These are phyloP conservation scores for Thymus quinquecostatus DNA, from an alignment of 257 asterid genomes.

Conservation along the genomic window DNA sequence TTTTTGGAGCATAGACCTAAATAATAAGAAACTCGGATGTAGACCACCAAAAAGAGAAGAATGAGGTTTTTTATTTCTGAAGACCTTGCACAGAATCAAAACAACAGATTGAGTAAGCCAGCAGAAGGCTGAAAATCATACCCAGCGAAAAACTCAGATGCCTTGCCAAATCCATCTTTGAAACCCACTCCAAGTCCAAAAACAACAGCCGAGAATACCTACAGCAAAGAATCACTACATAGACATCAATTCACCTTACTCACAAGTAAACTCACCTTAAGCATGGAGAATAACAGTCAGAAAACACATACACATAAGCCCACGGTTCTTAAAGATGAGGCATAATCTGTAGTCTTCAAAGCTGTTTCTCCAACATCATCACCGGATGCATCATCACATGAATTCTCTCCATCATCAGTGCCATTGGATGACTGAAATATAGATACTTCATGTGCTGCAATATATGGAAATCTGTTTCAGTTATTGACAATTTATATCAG, in stretches of 20 bases:
- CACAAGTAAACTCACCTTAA: constrained; percentile 19
- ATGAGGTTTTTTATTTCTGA: background rate
- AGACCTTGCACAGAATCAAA: constrained; percentile 22
- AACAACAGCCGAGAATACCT: constrained; percentile 89
- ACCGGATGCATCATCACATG: constrained; percentile 42
- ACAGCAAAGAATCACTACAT: constrained; percentile 53
- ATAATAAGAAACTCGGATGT: background rate
- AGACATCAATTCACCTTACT: constrained; percentile 52
- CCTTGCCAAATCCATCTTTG: constrained; percentile 74
- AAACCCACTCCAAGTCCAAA: constrained; percentile 93
- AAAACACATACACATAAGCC: constrained; percentile 76
- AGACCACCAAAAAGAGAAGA: background rate
- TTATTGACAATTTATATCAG: constrained; percentile 18
- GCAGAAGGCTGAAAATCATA: constrained; percentile 41
- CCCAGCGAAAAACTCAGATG: constrained; percentile 98
- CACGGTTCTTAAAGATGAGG: constrained; percentile 73
- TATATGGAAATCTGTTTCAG: constrained; percentile 29
- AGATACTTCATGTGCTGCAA: constrained; percentile 50
- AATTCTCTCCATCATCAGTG: constrained; percentile 30
- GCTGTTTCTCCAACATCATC: constrained; percentile 43
- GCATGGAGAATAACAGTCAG: constrained; percentile 22
- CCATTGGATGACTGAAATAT: constrained; percentile 43
- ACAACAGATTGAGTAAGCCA: background rate
- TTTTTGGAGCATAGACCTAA: background rate
- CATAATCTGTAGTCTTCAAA: constrained; percentile 45